phyloP scores from a whole-genome alignment of 129 eudicot species.

The Pittosporum tobira region DNA sequence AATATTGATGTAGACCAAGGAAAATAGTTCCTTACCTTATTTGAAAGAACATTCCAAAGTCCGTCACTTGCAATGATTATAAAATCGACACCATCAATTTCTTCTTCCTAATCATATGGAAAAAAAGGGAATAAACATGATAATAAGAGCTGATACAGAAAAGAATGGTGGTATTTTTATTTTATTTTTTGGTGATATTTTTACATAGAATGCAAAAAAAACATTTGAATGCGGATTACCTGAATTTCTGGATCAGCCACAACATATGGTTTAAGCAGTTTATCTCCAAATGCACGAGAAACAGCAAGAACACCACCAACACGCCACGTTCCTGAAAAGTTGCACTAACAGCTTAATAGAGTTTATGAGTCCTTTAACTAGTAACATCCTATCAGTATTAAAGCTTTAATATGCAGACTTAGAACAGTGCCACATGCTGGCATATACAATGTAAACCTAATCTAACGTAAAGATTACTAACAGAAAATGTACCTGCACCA shows the following conservation, averaged over 20 bases:
- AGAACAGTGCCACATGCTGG: neutral
- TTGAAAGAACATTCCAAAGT: constrained; percentile 75
- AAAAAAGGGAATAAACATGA: constrained; percentile 1
- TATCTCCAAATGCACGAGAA: constrained; percentile 89
- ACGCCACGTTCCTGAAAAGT: constrained; percentile 64
- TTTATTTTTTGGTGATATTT: no score
- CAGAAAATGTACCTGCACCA: neutral
- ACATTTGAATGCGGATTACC: constrained; percentile 20
- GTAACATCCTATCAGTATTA: neutral
- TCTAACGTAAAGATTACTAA: neutral
- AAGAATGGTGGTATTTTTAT: no score
- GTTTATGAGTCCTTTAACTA: neutral
- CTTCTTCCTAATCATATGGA: constrained; percentile 50
- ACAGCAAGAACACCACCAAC: constrained; percentile 88
- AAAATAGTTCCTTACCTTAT: constrained; percentile 36
- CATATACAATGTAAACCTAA: neutral
- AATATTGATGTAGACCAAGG: neutral
- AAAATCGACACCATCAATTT: constrained; percentile 59
- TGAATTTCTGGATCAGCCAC: constrained; percentile 82
- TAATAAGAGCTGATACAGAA: neutral
- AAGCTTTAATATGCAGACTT: neutral
- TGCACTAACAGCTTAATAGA: neutral
- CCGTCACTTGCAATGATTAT: constrained; percentile 81
- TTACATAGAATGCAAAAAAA: neutral
- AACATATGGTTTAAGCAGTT: constrained; percentile 62